Evolutionary conservation across 495 filamentous ascomycete species (phyloP), one percentile per base, ranked within the genome.

Genomic region (Cercophora sp.): DNA sequence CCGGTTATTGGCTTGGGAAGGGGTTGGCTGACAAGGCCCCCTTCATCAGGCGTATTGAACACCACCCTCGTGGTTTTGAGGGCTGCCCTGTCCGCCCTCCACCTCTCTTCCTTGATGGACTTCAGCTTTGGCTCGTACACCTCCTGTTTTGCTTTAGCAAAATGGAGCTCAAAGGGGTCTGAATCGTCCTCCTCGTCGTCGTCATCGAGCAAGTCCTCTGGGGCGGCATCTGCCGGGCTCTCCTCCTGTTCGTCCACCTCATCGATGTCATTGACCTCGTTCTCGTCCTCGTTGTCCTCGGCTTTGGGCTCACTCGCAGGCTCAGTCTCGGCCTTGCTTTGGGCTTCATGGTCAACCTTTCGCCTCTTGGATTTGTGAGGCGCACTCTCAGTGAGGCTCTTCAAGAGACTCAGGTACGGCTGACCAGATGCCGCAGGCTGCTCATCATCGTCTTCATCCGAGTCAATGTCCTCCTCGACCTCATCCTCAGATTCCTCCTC

Each of bases 91-190:
- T 77, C 69, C 4, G 67, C 72, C 15, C 64, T 64, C 85, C 87
- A 94, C 54, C 83, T 74, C 27, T 79, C 79, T 11, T 76, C 66
- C 57, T 84, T 65, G 22, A 91, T 70, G 6, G 70, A 65, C 26
- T 71, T 70, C 8, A 81, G 34, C 42, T 74, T 73, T 55, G 67
- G 67, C 8, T 71, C 67, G 2, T 90, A 56, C 16, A 76, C 66
- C 5, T 76, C 70, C 32, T 85, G 79, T 15, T 87, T 78, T 1
- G 81, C 79, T 18, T 70, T 68, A 24, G 79, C 77, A 67, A 96
- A 92, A 66, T 96, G 92, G 27, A 74, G 71, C 42, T 91, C 83
- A 61, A 94, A 96, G 2, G 88, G 84, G 65, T 95, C 91, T 1
- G 74, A 73, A 22, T 67, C 64, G 68, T 82, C 74, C 25, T 76